These are phyloP conservation scores for Ganoderma multipileum DNA, from an alignment of 1,284 basidiomycete species.

Conservation along the genomic window DNA sequence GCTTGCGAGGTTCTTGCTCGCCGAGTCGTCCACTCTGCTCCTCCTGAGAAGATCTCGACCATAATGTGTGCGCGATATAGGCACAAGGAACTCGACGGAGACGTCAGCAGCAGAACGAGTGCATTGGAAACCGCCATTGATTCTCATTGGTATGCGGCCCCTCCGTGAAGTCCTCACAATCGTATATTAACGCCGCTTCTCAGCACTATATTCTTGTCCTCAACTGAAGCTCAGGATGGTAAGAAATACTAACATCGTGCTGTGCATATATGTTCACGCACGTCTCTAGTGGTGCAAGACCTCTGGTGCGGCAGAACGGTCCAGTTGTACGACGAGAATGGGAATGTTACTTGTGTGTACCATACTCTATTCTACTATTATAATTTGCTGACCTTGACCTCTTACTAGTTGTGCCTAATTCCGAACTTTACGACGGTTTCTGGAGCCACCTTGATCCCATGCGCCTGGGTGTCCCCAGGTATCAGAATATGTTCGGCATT, in stretches of 20 bases:
- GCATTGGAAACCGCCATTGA: constrained; percentile 88
- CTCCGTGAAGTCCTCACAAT: constrained; percentile 11
- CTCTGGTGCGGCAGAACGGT: constrained; percentile 87
- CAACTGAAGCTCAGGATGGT: constrained; percentile 87
- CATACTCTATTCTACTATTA: neutral
- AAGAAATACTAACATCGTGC: constrained; percentile 26
- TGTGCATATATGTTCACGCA: neutral
- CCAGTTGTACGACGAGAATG: constrained; percentile 74
- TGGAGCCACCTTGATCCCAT: constrained; percentile 79
- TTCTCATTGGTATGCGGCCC: constrained; percentile 68
- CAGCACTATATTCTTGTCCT: constrained; percentile 87
- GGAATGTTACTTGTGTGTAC: constrained; percentile 72
- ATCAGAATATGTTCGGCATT: constrained; percentile 81
- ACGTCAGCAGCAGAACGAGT: constrained; percentile 75
- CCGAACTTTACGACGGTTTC: constrained; percentile 58
- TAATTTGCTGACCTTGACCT: neutral
- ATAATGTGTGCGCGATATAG: constrained; percentile 84
- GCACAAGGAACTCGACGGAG: constrained; percentile 78
- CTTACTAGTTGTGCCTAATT: constrained; percentile 64
- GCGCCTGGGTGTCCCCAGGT: constrained; percentile 88
- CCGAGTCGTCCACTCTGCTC: constrained; percentile 73
- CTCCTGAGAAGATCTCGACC: constrained; percentile 66
- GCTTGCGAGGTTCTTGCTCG: constrained; percentile 92
- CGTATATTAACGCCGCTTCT: constrained; percentile 10
- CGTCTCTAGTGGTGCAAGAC: constrained; percentile 61